Percentiles rank a stretch among this genome's conserved stretches.
phyloP scores from a whole-genome alignment of 176 grass and related monocot species.

The Bothriochloa decipiens region DNA sequence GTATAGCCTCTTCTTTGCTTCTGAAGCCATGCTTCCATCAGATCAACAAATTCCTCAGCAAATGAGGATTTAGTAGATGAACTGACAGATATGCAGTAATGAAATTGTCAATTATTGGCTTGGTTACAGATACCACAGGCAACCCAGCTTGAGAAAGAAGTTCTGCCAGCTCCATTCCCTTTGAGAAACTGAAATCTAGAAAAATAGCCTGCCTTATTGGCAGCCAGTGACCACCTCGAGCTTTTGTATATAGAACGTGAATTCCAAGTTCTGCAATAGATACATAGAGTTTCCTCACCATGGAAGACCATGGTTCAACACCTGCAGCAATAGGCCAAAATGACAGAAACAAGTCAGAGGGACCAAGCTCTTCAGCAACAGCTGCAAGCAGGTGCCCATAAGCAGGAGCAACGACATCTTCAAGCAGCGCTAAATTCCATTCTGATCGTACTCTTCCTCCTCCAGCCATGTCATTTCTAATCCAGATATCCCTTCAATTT shows the following conservation, averaged over 20 bases:
- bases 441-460: conserved; percentile 92
- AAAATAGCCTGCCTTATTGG: conserved; percentile 94
- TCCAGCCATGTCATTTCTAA: conserved; percentile 93
- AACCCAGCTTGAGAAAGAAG: conserved; percentile 84
- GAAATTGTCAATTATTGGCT: conserved; percentile 81
- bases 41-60: conserved; percentile 88
- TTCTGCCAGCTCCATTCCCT: conserved; percentile 72
- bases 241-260: conserved; percentile 85
- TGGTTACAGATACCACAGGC: conserved; percentile 78
- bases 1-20: conserved; percentile 77
- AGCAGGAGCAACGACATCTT: conserved; percentile 91
- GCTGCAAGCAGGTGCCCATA: conserved; percentile 83
- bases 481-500: conserved; percentile 99
- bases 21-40: conserved; percentile 75
- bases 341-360: conserved; percentile 78
- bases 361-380: conserved; percentile 81
- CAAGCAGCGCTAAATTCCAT: conserved; percentile 90
- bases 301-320: conserved; percentile 91
- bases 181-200: conserved; percentile 85
- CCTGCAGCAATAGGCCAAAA: conserved; percentile 78
- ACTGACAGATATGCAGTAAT: conserved; percentile 68
- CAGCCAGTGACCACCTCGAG: conserved; percentile 93
- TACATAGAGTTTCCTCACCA: conserved; percentile 82
- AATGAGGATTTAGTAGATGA: conserved; percentile 86
- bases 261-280: conserved; percentile 80